Base-by-base conservation (phyloP, 371 early-diverging fungal species). In the Batrachochytrium dendrobatidis region DNA sequence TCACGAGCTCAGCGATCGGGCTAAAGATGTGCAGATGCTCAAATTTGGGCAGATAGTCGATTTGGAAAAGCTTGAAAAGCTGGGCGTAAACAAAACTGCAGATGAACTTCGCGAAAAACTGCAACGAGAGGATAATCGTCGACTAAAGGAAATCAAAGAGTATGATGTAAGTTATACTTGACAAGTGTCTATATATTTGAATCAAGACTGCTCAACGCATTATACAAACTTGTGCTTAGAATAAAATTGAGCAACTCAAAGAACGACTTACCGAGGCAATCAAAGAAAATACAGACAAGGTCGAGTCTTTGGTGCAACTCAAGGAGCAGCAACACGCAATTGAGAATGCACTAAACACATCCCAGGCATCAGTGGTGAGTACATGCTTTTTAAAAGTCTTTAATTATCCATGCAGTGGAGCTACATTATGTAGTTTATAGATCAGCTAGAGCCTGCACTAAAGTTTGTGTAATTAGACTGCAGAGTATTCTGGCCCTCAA, bases 41-140 rank as follows among this genome's bases (percentile, higher is more conserved):
- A 81, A 81, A 62, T 81, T 81, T 64, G 82, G 82, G 3, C 71
- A 72, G 43, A 70, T 71, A 12, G 71, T 81, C 30, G 82, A 81
- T 58, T 58, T 81, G 25, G 82, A 81, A 50, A 74, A 74, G 61
- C 63, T 81, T 10, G 82, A 81, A 54, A 33, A 71, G 34, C 70
- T 80, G 66, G 78, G 80, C 2, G 70, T 75, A 30, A 80, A 81
- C 68, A 73, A 70, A 58, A 65, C 53, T 17, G 80, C 80, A 1
- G 80, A 81, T 31, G 82, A 81, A 57, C 55, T 80, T 12, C 58
- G 72, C 2, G 75, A 75, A 43, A 80, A 79, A 62, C 62, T 77
- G 8, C 62, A 68, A 34, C 67, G 66, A 44, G 76, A 81, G 58
- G 81, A 81, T 31, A 43, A 59, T 25, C 67, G 60, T 45, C 58